Percentiles rank a stretch among this genome's conserved stretches.
phyloP scores from a whole-genome alignment of 2,329 filamentous ascomycete species.

The Hymenoscyphus linearis region DNA sequence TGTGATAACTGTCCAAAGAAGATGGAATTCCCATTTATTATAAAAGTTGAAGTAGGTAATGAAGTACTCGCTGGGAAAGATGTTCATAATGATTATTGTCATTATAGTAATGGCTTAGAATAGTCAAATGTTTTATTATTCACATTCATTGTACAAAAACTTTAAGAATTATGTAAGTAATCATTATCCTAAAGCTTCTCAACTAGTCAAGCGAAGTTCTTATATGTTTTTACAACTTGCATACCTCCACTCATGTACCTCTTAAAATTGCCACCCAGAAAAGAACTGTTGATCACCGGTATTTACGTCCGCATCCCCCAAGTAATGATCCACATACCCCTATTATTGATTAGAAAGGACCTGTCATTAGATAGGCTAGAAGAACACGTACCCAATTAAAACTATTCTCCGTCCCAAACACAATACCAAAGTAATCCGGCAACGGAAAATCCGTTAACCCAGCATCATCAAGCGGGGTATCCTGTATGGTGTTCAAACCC shows the following conservation, averaged over 20 bases:
- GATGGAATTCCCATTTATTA: too few relatives aligned
- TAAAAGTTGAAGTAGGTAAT: too few relatives aligned
- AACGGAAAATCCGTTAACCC: not conserved
- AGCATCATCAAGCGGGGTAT: not conserved
- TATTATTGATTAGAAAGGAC: not conserved
- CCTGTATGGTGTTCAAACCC: not conserved
- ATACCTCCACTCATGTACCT: too few relatives aligned
- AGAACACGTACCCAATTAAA: slow-evolving; percentile 9
- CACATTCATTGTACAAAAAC: too few relatives aligned
- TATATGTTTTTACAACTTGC: not conserved
- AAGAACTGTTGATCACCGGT: not conserved
- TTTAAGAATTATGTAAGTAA: too few relatives aligned
- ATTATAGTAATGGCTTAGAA: too few relatives aligned
- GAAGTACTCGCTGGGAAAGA: too few relatives aligned
- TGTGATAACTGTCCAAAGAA: too few relatives aligned
- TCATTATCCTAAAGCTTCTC: too few relatives aligned
- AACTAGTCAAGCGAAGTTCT: too few relatives aligned
- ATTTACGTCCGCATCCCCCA: not conserved
- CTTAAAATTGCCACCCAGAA: not conserved
- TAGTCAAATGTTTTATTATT: too few relatives aligned
- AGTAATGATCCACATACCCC: slow-evolving; percentile 8
- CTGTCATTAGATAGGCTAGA: not conserved
- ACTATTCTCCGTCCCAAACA: slow-evolving; percentile 4
- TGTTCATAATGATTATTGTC: too few relatives aligned
- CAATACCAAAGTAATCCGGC: slow-evolving; percentile 1